Base-by-base conservation (phyloP, 306 rosid species). In the Morella rubra region DNA sequence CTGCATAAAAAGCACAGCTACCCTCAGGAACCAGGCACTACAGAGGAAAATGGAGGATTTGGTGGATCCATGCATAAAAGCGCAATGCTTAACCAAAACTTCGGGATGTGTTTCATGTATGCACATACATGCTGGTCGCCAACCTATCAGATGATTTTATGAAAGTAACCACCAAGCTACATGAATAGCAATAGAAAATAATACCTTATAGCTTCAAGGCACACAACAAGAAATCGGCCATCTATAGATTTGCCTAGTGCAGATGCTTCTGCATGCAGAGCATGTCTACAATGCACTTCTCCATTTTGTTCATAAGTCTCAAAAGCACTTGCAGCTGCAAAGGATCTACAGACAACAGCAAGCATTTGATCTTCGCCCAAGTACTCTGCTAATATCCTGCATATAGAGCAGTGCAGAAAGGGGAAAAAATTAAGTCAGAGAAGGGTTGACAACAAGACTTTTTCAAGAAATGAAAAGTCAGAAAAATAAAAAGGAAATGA, bases 301-400 rank as follows among this genome's bases (percentile, higher is more conserved):
- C 87, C 85, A 54, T 61, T 80, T 32, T 70, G 84, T 53, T 24
- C 69, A 60, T 83, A 83, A 15, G 72, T 84, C 78, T 88, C 90
- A 44, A 90, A 79, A 78, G 83, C 77, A 37, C 20, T 37, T 73
- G 88, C 90, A 76, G 86, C 44, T 27, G 52, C 75, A 60, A 84
- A 82, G 67, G 87, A 82, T 85, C 75, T 85, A 81, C 83, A 73
- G 58, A 90, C 81, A 44, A 90, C 78, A 47, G 86, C 93, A 59
- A 87, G 85, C 91, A 88, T 88, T 74, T 78, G 78, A 51, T 84
- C 93, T 74, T 80, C 82, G 8, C 96, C 96, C 49, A 90, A 81
- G 84, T 82, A 88, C 81, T 90, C 96, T n/a, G 96, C 82, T 62
- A 88, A 71, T 18, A 87, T 64, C 84, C 96, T 88, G 87, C 44